phyloP scores from a whole-genome alignment of 2,329 filamentous ascomycete species.

The Arthrinium phaeospermum region DNA sequence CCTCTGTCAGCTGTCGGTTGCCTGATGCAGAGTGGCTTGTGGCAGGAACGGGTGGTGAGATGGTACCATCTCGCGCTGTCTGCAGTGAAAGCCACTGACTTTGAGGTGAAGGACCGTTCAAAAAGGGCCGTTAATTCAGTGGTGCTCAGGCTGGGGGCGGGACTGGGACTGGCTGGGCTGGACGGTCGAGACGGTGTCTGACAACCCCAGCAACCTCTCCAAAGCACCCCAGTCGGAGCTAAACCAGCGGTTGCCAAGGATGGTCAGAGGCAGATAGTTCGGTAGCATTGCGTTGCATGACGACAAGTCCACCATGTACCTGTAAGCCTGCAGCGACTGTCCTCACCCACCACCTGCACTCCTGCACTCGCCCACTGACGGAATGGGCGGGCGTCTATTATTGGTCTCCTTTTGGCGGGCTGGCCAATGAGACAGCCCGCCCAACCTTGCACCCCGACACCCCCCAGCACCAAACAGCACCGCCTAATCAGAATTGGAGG shows the following conservation, averaged over 20 bases:
- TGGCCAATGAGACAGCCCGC: constrained; percentile 1
- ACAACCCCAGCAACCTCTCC: background rate
- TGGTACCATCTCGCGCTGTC: background rate
- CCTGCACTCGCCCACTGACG: background rate
- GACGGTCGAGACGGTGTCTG: background rate
- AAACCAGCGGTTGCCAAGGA: background rate
- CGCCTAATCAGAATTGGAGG: background rate
- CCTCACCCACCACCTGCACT: background rate
- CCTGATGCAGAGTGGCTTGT: constrained; percentile 13
- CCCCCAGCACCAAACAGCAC: background rate
- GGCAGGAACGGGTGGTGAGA: background rate
- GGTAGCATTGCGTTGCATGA: constrained; percentile 14
- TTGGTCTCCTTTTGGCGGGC: background rate
- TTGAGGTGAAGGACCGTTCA: background rate
- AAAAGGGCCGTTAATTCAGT: background rate
- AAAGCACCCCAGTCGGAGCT: background rate
- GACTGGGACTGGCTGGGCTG: background rate
- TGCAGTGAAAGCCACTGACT: constrained; percentile 1
- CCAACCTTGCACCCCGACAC: background rate
- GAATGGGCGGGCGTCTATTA: constrained; percentile 9
- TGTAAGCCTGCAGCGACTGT: background rate
- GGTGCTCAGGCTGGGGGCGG: constrained; percentile 2
- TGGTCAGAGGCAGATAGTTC: constrained; percentile 3
- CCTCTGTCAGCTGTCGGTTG: constrained; percentile 16
- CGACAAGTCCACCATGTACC: background rate